Evolutionary conservation across 1,139 yeast genomes (phyloP).

Genomic region (Lodderomyces margitis): DNA sequence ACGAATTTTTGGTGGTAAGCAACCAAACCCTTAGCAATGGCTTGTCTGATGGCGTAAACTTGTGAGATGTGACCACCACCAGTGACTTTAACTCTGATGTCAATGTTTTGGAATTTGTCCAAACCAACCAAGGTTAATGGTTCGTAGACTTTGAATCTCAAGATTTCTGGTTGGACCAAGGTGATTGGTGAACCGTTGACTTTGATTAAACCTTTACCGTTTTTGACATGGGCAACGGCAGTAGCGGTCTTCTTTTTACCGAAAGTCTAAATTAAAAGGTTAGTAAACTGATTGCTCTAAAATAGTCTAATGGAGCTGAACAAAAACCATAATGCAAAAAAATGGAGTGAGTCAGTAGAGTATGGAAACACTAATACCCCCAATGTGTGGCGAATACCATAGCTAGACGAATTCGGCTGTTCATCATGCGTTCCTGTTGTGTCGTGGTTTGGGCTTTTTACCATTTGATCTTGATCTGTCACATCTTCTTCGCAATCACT

Average conservation of each 20-base stretch:
- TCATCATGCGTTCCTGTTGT: no score
- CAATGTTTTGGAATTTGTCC: slow-evolving; percentile 98
- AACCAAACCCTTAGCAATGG: slow-evolving; percentile 98
- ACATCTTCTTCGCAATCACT: no score
- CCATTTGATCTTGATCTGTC: background rate
- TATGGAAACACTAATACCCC: no score
- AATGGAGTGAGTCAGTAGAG: no score
- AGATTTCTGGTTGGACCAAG: slow-evolving; percentile 97
- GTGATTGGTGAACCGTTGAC: slow-evolving; percentile 99
- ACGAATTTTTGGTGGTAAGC: slow-evolving; percentile 99
- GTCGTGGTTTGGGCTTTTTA: no score
- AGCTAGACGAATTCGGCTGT: no score
- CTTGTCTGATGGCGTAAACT: slow-evolving; percentile 99
- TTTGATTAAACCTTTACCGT: slow-evolving; percentile 99
- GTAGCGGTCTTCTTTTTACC: slow-evolving; percentile 99
- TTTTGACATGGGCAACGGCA: slow-evolving; percentile 99
- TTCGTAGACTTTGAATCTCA: slow-evolving; percentile 99
- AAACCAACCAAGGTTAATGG: slow-evolving; percentile 97
- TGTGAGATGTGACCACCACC: slow-evolving; percentile 99
- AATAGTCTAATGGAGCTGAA: background rate
- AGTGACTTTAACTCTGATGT: slow-evolving; percentile 97
- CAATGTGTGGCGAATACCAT: no score
- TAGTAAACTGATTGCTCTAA: slow-evolving; percentile 29
- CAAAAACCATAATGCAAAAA: no score
- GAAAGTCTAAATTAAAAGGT: slow-evolving; percentile 67